Conservation (phyloP, 2,329 filamentous ascomycete species). For the Xylariomycetidae sp. region DNA sequence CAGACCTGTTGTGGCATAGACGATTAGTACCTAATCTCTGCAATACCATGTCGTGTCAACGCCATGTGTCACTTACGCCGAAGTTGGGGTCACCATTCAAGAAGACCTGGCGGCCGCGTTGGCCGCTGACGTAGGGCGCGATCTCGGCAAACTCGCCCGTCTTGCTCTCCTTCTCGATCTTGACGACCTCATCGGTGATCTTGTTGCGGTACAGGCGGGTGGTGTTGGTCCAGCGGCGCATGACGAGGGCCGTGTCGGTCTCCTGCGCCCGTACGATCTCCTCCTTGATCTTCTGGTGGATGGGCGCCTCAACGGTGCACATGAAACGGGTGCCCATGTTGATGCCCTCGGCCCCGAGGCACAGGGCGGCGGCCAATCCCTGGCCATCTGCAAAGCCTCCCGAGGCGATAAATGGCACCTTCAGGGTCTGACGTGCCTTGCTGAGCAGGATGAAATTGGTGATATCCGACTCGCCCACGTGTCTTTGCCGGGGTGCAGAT, state of each 20-base stretch:
- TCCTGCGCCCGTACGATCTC: conserved; percentile 84
- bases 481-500: conserved; percentile 28
- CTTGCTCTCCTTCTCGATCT: conserved; percentile 75
- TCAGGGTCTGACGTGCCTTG: conserved; percentile 75
- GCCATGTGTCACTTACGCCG: conserved; percentile 58
- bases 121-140: conserved; percentile 79
- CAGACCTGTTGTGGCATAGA: conserved; percentile 59
- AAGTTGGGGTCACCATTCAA: conserved; percentile 84
- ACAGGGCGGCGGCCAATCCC: conserved; percentile 83
- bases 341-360: conserved; percentile 84
- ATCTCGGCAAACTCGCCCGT: conserved; percentile 88
- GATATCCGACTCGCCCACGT: conserved; percentile 82
- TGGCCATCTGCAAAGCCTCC: conserved; percentile 94
- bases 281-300: conserved; percentile 91
- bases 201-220: conserved; percentile 85
- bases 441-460: conserved; percentile 86
- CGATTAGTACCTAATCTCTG: conserved; percentile 5
- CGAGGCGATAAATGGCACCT: conserved; percentile 88
- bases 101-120: conserved; percentile 87
- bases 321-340: conserved; percentile 99
- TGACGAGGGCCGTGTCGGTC: conserved; percentile 82
- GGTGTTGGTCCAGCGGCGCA: conserved; percentile 91
- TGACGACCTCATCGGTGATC: conserved; percentile 71
- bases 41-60: not conserved
- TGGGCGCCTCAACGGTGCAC: conserved; percentile 88